Conservation (phyloP, 345 rosid species). For the Noccaea bulbosa region DNA sequence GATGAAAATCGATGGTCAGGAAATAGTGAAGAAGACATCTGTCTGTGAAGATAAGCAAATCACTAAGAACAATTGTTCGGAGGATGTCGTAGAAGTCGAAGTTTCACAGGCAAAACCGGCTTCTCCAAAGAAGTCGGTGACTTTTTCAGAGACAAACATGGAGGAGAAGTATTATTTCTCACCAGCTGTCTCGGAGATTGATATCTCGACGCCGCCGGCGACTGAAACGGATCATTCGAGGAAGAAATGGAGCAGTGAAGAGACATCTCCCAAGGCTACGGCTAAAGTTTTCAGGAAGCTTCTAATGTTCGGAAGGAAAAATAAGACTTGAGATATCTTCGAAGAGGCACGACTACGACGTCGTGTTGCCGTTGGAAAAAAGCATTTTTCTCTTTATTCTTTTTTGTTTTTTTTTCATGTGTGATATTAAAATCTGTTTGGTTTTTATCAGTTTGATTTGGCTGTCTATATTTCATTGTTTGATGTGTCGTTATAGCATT, state of each 20-base stretch:
- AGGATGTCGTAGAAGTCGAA: slow-evolving; percentile 41
- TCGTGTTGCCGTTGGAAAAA: background rate
- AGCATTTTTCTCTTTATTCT: background rate
- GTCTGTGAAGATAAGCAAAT: slow-evolving; percentile 43
- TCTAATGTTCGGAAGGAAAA: slow-evolving; percentile 79
- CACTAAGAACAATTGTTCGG: slow-evolving; percentile 28
- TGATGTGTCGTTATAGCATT: slow-evolving; percentile 30
- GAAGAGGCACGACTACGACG: slow-evolving; percentile 6
- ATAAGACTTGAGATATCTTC: slow-evolving; percentile 15
- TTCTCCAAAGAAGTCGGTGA: slow-evolving; percentile 46
- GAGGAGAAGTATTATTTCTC: slow-evolving; percentile 44
- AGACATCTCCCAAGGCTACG: slow-evolving; percentile 65
- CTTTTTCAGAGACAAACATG: slow-evolving; percentile 44
- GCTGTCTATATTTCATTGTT: slow-evolving; percentile 17
- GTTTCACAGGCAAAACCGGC: slow-evolving; percentile 40
- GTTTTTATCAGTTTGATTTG: slow-evolving; percentile 25
- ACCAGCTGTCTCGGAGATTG: slow-evolving; percentile 58
- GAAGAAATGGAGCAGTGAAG: slow-evolving; percentile 88
- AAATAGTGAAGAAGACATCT: slow-evolving; percentile 39
- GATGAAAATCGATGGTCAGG: slow-evolving; percentile 40
- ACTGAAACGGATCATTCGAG: slow-evolving; percentile 59
- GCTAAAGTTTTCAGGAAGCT: slow-evolving; percentile 89
- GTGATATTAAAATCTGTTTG: slow-evolving; percentile 21
- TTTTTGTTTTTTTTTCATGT: slow-evolving; percentile 15
- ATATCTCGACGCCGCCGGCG: slow-evolving; percentile 69